phyloP scores from a whole-genome alignment of 768 basidiomycete genomes.

The Serendipita sp. region DNA sequence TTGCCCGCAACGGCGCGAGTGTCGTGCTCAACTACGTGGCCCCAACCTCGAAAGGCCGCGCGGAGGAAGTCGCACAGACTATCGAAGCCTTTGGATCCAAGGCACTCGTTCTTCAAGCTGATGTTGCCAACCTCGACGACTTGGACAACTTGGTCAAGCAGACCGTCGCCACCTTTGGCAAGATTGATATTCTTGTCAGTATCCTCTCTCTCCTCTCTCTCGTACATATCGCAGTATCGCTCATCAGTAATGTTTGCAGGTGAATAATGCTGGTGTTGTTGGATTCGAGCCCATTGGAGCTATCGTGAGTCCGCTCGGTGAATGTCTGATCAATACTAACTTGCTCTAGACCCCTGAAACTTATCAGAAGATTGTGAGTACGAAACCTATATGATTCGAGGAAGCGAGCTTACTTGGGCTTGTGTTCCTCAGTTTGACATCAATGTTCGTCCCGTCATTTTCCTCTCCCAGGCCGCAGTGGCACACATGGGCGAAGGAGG shows the following conservation, averaged over 20 bases:
- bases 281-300: constrained; percentile 38
- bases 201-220: too few relatives aligned
- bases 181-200: constrained; percentile 38
- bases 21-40: constrained; percentile 43
- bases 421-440: constrained; percentile 30
- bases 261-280: constrained; percentile 31
- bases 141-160: constrained; percentile 33
- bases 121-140: constrained; percentile 33
- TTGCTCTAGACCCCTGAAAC: neutral
- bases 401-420: neutral
- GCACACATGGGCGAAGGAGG: neutral
- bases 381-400: too few relatives aligned
- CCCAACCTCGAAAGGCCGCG: constrained; percentile 27
- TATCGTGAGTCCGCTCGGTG: neutral
- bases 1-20: constrained; percentile 41
- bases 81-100: constrained; percentile 23
- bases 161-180: constrained; percentile 33
- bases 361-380: neutral
- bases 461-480: constrained; percentile 27
- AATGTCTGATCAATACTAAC: too few relatives aligned
- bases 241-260: constrained; percentile 21
- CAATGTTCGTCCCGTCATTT: constrained; percentile 46
- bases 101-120: constrained; percentile 37
- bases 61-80: constrained; percentile 34
- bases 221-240: neutral